These are phyloP conservation scores for Nematocida displodere DNA, from an alignment of 371 early-diverging fungal species.

Conservation along the genomic window DNA sequence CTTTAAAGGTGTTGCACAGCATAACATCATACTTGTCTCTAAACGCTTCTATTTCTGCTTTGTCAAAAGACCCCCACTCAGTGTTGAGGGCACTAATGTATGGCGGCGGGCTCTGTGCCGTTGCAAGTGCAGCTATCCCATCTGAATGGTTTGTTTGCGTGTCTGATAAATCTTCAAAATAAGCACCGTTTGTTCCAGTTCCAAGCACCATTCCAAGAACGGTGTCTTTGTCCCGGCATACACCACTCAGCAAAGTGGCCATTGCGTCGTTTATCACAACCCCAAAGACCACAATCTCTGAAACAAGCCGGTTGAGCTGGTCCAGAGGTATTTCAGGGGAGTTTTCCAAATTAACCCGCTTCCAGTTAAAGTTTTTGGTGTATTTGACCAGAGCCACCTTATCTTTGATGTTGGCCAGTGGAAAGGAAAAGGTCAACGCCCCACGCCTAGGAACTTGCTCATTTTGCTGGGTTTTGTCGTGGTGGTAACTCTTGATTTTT, in stretches of 20 bases:
- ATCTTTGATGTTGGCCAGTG: background rate
- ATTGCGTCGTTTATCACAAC: constrained; percentile 43
- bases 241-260: constrained; percentile 22
- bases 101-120: background rate
- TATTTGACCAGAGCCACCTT: constrained; percentile 2
- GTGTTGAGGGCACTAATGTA: constrained; percentile 15
- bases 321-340: constrained; percentile 13
- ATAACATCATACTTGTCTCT: background rate
- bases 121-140: background rate
- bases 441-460: background rate
- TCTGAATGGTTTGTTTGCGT: background rate
- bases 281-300: background rate
- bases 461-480: background rate
- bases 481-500: constrained; percentile 6
- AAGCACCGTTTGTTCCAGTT: constrained; percentile 37
- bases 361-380: constrained; percentile 45
- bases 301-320: constrained; percentile 18
- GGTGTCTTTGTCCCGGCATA: background rate
- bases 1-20: background rate
- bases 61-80: constrained; percentile 29
- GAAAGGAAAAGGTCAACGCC: constrained; percentile 43
- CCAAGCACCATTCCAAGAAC: constrained; percentile 41
- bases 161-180: background rate
- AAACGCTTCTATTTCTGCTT: background rate
- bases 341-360: background rate